Base-by-base conservation (phyloP, 2,329 filamentous ascomycete species). In the Stemphylium beticola region DNA sequence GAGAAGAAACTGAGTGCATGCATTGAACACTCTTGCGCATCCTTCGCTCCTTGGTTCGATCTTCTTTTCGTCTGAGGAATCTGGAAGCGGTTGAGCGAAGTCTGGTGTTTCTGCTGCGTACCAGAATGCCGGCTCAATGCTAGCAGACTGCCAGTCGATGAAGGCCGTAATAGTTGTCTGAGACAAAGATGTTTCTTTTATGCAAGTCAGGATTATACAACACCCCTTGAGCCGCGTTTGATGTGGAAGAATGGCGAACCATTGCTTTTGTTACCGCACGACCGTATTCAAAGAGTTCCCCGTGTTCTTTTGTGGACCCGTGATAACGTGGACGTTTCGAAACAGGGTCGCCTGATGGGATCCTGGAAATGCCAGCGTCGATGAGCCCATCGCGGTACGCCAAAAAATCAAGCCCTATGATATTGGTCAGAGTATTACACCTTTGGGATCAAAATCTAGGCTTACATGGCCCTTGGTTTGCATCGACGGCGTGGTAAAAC, bases 171-270 rank as follows among this genome's bases (percentile, higher is more conserved):
- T 63, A 17, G 66, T 49, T 22, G 70, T 70, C 66, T 6, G 72
- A 76, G 41, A 80, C 71, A 53, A 77, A 79, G 20, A 79, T 76
- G 58, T 79, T 80, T 53, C 74, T 65, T 65, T 73, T 75, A 57
- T 78, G 69, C 34, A 79, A 54, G 61, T 79, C 76, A 12, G 73
- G 71, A 50, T 79, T 76, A 46, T 76, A 73, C 2, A 79, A 56
- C 4, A 70, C 64, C 31, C 73, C 74, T 24, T 33, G 53, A 56
- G 72, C 60, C 41, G 64, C 60, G 29, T 69, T 54, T 44, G 64
- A 51, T 15, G 78, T 68, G 4, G 45, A 43, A 53, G 63, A 48
- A 56, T 71, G 57, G 36, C 60, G 32, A n/a, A 60, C 58, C 46
- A 78, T 68, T 49, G 61, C 41, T 26, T 67, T 66, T 4, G 78